Evolutionary conservation across 2,329 filamentous ascomycete species (phyloP).

Genomic region (Purpureocillium takamizusanense): DNA sequence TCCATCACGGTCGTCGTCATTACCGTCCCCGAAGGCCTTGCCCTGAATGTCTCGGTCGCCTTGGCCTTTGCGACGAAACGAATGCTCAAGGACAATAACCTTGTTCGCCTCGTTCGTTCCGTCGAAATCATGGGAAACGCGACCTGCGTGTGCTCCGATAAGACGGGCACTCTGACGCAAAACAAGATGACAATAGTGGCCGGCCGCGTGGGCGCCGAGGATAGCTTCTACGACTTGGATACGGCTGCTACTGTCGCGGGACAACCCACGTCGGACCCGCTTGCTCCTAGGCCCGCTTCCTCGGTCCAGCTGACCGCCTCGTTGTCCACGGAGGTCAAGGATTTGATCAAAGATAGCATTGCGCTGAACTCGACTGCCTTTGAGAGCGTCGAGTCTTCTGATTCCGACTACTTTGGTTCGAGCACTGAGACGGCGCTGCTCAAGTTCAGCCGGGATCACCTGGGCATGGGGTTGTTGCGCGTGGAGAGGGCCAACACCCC

Average conservation of each 20-base stretch:
- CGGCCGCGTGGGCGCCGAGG: conserved; percentile 39
- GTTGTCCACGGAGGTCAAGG: conserved; percentile 23
- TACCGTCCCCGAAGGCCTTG: conserved; percentile 51
- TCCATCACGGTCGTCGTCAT: conserved; percentile 52
- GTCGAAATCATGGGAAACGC: conserved; percentile 58
- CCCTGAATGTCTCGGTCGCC: conserved; percentile 51
- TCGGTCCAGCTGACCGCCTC: conserved; percentile 19
- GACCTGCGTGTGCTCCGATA: conserved; percentile 56
- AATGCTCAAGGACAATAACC: conserved; percentile 55
- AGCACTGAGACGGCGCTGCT: conserved; percentile 47
- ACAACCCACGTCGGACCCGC: conserved; percentile 11
- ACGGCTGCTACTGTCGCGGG: conserved; percentile 9
- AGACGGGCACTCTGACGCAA: conserved; percentile 56
- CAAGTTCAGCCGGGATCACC: conserved; percentile 37
- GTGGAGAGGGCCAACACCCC: conserved; percentile 37
- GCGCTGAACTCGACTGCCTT: conserved; percentile 45
- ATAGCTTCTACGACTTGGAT: conserved; percentile 26
- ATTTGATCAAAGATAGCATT: conserved; percentile 29
- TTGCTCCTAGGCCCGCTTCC: conserved; percentile 14
- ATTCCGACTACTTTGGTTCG: conserved; percentile 38
- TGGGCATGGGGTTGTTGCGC: conserved; percentile 34
- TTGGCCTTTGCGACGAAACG: conserved; percentile 54
- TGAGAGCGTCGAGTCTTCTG: conserved; percentile 30
- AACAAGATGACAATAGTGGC: conserved; percentile 55
- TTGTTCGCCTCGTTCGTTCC: conserved; percentile 49